phyloP scores from a whole-genome alignment of 345 rosid genomes.

The Pugionium cornutum region DNA sequence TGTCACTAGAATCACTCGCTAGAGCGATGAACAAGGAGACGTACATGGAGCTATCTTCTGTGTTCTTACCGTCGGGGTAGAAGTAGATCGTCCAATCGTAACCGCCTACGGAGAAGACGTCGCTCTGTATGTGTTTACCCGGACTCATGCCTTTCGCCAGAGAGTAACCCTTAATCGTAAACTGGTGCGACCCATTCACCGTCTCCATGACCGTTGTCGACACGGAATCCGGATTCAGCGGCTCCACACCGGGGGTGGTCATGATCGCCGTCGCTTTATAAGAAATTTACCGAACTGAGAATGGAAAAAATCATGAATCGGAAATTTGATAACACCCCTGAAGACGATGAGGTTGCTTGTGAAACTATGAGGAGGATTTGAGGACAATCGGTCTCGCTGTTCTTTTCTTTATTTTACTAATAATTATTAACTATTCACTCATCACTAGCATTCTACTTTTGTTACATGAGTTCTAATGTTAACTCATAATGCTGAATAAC shows the following conservation, averaged over 20 bases:
- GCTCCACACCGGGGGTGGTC: slow-evolving; percentile 44
- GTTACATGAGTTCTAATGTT: no score
- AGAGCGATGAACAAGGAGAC: slow-evolving; percentile 88
- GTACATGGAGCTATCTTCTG: slow-evolving; percentile 65
- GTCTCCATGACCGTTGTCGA: slow-evolving; percentile 74
- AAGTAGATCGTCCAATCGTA: slow-evolving; percentile 93
- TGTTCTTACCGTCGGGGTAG: slow-evolving; percentile 90
- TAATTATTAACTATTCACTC: background rate
- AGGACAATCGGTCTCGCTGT: slow-evolving; percentile 9
- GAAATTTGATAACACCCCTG: slow-evolving; percentile 15
- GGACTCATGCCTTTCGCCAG: slow-evolving; percentile 80
- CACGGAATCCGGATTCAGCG: slow-evolving; percentile 42
- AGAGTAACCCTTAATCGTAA: slow-evolving; percentile 77
- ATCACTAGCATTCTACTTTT: no score
- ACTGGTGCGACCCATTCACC: slow-evolving; percentile 79
- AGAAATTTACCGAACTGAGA: slow-evolving; percentile 15
- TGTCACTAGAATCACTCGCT: slow-evolving; percentile 87
- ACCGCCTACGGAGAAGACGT: slow-evolving; percentile 80
- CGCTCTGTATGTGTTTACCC: slow-evolving; percentile 80
- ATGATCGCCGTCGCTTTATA: slow-evolving; percentile 37
- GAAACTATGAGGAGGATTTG: slow-evolving; percentile 11
- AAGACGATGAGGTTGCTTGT: slow-evolving; percentile 16
- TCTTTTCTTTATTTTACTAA: background rate
- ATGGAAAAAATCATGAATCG: background rate
- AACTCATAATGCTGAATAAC: no score